A percentile compares a stretch with the other conserved stretches of the same genome.
Evolutionary conservation across 768 basidiomycete genomes (phyloP).

Genomic region (Lentinula sp.): DNA sequence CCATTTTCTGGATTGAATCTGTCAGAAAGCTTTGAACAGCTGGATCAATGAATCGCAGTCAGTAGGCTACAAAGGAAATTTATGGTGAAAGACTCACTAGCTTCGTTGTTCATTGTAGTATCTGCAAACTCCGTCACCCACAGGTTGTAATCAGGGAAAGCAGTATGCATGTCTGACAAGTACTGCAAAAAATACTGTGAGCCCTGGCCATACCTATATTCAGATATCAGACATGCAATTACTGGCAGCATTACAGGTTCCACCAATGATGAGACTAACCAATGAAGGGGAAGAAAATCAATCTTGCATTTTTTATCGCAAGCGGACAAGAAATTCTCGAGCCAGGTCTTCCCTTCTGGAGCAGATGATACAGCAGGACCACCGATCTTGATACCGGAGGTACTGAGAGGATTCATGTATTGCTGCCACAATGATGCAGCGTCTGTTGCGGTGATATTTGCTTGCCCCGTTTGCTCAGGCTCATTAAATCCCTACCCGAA

Average conservation of each 20-base stretch:
- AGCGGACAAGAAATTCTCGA: constrained; percentile 24
- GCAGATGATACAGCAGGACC: constrained; percentile 28
- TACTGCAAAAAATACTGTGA: constrained; percentile 27
- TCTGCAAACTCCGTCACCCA: constrained; percentile 31
- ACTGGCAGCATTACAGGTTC: neutral
- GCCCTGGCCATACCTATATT: constrained; percentile 23
- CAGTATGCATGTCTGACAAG: constrained; percentile 23
- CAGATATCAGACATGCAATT: neutral
- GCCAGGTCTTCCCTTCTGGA: constrained; percentile 24
- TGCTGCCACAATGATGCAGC: constrained; percentile 29
- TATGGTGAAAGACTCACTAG: constrained; percentile 1
- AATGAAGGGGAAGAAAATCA: constrained; percentile 30
- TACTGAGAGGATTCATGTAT: constrained; percentile 28
- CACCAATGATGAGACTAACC: constrained; percentile 13
- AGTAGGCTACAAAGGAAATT: neutral
- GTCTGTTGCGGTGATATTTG: constrained; percentile 22
- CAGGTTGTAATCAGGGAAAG: constrained; percentile 24
- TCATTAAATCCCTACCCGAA: constrained; percentile 29
- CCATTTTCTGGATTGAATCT: constrained; percentile 5
- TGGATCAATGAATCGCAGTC: neutral
- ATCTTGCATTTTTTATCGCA: constrained; percentile 26
- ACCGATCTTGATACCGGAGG: constrained; percentile 24
- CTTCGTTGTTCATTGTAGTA: constrained; percentile 8
- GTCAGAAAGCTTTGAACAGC: constrained; percentile 10
- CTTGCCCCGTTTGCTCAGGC: constrained; percentile 25